Base-by-base conservation (phyloP, 176 grass and related monocot species). In the Aechmea fasciata region DNA sequence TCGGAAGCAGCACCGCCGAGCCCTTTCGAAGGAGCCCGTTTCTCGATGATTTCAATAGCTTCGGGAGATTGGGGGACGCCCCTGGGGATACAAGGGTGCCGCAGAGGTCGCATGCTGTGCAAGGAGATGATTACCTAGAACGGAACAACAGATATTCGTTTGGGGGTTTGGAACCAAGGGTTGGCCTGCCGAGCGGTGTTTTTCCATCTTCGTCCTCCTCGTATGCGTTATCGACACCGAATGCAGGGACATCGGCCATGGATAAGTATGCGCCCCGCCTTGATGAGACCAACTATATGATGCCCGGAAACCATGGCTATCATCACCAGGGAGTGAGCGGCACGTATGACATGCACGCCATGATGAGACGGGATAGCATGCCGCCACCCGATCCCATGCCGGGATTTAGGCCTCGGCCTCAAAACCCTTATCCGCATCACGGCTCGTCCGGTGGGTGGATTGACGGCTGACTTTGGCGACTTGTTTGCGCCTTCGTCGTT, bases 241-340 rank as follows among this genome's bases (percentile, higher is more conserved):
- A 26, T 75, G 57, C 41, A 33, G 28, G n/a, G 67, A 77, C 53
- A 13, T 97, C 82, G 12, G 77, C 71, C 49, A 87, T 81, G 18
- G 71, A 90, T 29, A 88, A 50, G 66, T 87, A 97, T 74, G 75
- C 87, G 8, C 79, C 77, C 3, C 63, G 65, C 47, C 79, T 92
- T 0, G 77, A 83, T 18, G 81, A 85, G 74, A 79, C 72, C 9
- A 93, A 83, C 69, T 71, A 77, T 75, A 25, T 15, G 4, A 75
- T 53, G 47, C 52, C 78, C 11, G 68, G 23, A 47, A 50, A 15
- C 62, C 23, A 51, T 13, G 69, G 24, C 11, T 62, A 14, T 26
- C 72, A 22, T 52, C 69, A 73, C 9, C 63, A 73, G 59, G 25
- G 55, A 25, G 64, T 41, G 13, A 49, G 62, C 64, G 71, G 68